Evolutionary conservation across 768 basidiomycete genomes (phyloP).

Genomic region (Mycena chlorophos): DNA sequence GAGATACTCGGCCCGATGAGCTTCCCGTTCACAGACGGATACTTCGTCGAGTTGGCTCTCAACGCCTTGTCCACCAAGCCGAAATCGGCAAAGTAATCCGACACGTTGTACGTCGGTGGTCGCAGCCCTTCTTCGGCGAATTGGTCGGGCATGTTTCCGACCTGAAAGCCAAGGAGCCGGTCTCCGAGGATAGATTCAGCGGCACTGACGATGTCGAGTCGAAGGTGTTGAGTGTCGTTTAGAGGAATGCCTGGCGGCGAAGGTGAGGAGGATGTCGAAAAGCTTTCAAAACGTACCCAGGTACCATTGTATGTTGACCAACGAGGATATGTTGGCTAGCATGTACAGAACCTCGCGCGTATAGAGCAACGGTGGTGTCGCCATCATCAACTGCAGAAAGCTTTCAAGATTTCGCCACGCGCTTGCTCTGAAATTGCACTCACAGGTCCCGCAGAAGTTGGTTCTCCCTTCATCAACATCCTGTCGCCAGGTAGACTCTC

Average conservation of each 20-base stretch:
- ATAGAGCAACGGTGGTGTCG: slow-evolving; percentile 44
- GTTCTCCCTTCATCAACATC: slow-evolving; percentile 51
- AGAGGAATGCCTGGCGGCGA: slow-evolving; percentile 53
- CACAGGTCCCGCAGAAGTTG: slow-evolving; percentile 29
- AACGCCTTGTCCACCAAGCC: slow-evolving; percentile 37
- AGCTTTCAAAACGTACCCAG: slow-evolving; percentile 27
- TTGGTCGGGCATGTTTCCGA: slow-evolving; percentile 38
- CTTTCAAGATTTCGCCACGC: slow-evolving; percentile 7
- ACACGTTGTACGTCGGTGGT: not conserved
- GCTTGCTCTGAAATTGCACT: slow-evolving; percentile 1
- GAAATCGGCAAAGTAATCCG: slow-evolving; percentile 32
- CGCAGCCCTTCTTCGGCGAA: slow-evolving; percentile 18
- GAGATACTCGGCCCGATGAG: slow-evolving; percentile 61
- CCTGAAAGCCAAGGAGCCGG: slow-evolving; percentile 65
- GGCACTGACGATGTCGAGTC: slow-evolving; percentile 56
- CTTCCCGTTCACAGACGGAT: slow-evolving; percentile 36
- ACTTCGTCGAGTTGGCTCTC: slow-evolving; percentile 33
- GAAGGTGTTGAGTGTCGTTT: slow-evolving; percentile 59
- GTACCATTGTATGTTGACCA: slow-evolving; percentile 52
- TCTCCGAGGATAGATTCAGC: slow-evolving; percentile 68
- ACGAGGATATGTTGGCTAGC: slow-evolving; percentile 38
- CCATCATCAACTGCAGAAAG: slow-evolving; percentile 9
- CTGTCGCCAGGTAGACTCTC: slow-evolving; percentile 37
- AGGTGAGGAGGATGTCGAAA: not conserved
- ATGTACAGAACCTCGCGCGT: slow-evolving; percentile 50